Base-by-base conservation (phyloP, 2,329 filamentous ascomycete species). In the Verticillium klebahnii region DNA sequence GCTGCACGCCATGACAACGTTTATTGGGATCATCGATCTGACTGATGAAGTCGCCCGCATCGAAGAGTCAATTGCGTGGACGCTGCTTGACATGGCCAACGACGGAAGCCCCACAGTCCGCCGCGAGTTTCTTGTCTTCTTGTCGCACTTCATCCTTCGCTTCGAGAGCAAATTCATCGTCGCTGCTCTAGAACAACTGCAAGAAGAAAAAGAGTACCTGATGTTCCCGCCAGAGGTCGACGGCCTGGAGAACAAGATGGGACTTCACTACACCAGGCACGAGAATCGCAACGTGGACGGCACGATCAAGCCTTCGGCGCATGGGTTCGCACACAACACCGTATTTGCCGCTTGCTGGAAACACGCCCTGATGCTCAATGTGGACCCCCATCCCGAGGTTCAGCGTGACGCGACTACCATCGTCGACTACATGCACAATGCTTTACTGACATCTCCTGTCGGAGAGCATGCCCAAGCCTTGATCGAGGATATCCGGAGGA, bases 311-410 rank as follows among this genome's bases (percentile, higher is more conserved):
- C 77, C 80, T 31, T 71, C 78, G 2, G 80, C 83, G 2, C 82
- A 86, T 55, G 84, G 86, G 1, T 75, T 91, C 12, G 92, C 93
- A 14, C 88, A 91, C 66, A 95, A 96, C 71, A 97, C 93, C 0
- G 91, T 97, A 19, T 97, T 96, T 73, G 90, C 93, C 34, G 91
- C 93, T 1, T 90, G 96, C 65, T 99, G 95, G 95, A 95, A 96
- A 73, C 91, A 97, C 70, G 83, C 96, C 54, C 80, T 97, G 63
- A 91, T 96, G 65, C 83, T 98, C 74, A 94, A 92, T 55, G 92
- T 96, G 19, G 95, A 99, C 71, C 94, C 95, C 50, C 93, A 97
- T 71, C 93, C 94, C 1, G 94, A 98, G 71, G 91, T 98, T 37
- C 91, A 96, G 65, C 85, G 89, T 66, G 91, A 95, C 72, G 94